phyloP scores from a whole-genome alignment of 2,329 filamentous ascomycete genomes.

The Talaromyces amestolkiae region DNA sequence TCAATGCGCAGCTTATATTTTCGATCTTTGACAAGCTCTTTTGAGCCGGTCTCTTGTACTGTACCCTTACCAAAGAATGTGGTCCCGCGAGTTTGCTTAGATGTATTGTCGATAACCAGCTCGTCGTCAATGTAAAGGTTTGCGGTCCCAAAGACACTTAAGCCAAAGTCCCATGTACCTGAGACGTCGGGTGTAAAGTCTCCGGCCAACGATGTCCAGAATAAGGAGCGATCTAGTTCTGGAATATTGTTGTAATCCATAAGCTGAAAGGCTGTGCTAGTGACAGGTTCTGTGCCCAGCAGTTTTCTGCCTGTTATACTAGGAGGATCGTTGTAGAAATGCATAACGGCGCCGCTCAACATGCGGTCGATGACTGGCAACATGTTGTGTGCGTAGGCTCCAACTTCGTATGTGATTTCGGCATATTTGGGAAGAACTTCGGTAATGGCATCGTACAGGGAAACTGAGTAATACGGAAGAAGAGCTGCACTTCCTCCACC shows the following conservation, averaged over 20 bases:
- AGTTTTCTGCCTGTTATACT: conserved; percentile 18
- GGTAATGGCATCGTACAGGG: conserved; percentile 38
- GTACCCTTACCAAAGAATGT: conserved; percentile 67
- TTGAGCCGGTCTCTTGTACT: conserved; percentile 59
- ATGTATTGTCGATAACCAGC: conserved; percentile 65
- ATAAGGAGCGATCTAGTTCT: conserved; percentile 52
- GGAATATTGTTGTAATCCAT: conserved; percentile 54
- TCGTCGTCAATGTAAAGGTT: conserved; percentile 62
- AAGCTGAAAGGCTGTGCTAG: conserved; percentile 44
- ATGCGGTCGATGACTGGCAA: conserved; percentile 32
- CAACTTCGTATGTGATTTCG: conserved; percentile 54
- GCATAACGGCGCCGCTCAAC: conserved; percentile 47
- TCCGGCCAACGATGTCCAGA: conserved; percentile 54
- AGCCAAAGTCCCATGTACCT: conserved; percentile 61
- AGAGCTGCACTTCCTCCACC: conserved; percentile 64
- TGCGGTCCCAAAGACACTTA: conserved; percentile 64
- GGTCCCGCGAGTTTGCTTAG: conserved; percentile 60
- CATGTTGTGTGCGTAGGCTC: conserved; percentile 63
- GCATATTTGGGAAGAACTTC: conserved; percentile 24
- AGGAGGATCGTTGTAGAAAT: conserved; percentile 61
- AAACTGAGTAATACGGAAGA: conserved; percentile 45
- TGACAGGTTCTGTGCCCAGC: conserved; percentile 20
- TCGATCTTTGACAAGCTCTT: conserved; percentile 58
- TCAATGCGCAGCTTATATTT: conserved; percentile 59
- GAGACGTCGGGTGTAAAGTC: conserved; percentile 59